Base-by-base conservation (phyloP, 352 stramenopile genomes). In the Phytophthora colocasiae region DNA sequence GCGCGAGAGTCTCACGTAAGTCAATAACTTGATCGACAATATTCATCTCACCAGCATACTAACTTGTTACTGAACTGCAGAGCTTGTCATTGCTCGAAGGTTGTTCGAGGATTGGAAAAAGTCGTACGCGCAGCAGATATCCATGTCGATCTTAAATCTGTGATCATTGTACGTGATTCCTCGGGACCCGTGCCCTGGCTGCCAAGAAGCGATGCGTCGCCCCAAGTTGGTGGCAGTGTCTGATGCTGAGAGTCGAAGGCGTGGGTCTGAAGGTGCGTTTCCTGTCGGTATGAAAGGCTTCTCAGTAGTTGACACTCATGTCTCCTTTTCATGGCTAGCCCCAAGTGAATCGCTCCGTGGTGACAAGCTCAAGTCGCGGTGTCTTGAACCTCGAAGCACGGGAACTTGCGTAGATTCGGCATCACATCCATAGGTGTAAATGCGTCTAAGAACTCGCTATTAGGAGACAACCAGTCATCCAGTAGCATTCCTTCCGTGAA, bases 391-490 rank as follows among this genome's bases (percentile, higher is more conserved):
- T 66, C 46, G 53, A 91, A 93, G 61, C 87, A 95, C 15, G 87
- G 85, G 29, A 93, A 77, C 19, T 76, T 73, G 6, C 73, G 76
- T 24, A 93, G 61, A 40, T 93, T 73, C 0, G 82, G 66, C 72
- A 95, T 75, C 6, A 40, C 68, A 63, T 95, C 77, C 82, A 95
- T 87, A 7, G 80, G 77, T 4, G 31, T 59, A 61, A 95, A 90
- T 2, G 83, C 87, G 10, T 82, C 65, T 7, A 95, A 39, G 46
- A 92, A 95, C 27, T 83, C 73, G 10, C 41, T 72, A 58, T 95
- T 93, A 15, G 84, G 75, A n/a, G 81, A 84, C 34, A 93, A 56
- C 87, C 87, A 95, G 62, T 95, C 87, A 58, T 91, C 80, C n/a
- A 74, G 50, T 4, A 95, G 70, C 50, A 95, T 67, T 2, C 87